These are phyloP conservation scores for Comarum palustre DNA, from an alignment of 306 rosid species.

Conservation along the genomic window DNA sequence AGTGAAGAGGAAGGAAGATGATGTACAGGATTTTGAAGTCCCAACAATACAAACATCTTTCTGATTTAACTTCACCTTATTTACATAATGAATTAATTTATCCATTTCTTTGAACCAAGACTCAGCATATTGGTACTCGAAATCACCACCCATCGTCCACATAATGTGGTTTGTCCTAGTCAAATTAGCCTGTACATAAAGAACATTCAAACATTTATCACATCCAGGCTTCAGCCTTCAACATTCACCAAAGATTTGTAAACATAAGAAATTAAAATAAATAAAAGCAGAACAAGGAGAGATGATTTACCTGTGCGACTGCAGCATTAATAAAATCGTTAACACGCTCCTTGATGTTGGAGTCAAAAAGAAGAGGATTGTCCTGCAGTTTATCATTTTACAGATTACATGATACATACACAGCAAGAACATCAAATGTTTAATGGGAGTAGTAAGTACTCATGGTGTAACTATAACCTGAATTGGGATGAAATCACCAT, in stretches of 20 bases:
- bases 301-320: constrained; percentile 48
- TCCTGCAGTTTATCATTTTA: constrained; percentile 54
- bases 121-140: constrained; percentile 85
- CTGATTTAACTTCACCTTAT: constrained; percentile 40
- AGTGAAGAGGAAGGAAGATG: not conserved
- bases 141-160: constrained; percentile 99
- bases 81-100: constrained; percentile 73
- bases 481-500: constrained; percentile 33
- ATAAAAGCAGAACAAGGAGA: not conserved
- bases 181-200: constrained; percentile 59
- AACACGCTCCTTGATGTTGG: constrained; percentile 63
- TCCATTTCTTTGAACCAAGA: constrained; percentile 91
- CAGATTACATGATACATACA: constrained; percentile 1
- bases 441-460: not conserved
- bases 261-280: not conserved
- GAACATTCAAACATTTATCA: constrained; percentile 21
- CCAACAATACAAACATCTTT: not conserved
- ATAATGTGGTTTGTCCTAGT: constrained; percentile 81
- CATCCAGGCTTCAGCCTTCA: not conserved
- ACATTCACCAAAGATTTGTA: not conserved
- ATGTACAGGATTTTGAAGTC: not conserved
- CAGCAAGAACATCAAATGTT: not conserved
- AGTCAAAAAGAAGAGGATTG: constrained; percentile 60
- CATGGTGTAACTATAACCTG: constrained; percentile 49
- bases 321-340: constrained; percentile 54